Evolutionary conservation across 2,329 filamentous ascomycete species (phyloP).

Genomic region (Phialemoniopsis sp.): DNA sequence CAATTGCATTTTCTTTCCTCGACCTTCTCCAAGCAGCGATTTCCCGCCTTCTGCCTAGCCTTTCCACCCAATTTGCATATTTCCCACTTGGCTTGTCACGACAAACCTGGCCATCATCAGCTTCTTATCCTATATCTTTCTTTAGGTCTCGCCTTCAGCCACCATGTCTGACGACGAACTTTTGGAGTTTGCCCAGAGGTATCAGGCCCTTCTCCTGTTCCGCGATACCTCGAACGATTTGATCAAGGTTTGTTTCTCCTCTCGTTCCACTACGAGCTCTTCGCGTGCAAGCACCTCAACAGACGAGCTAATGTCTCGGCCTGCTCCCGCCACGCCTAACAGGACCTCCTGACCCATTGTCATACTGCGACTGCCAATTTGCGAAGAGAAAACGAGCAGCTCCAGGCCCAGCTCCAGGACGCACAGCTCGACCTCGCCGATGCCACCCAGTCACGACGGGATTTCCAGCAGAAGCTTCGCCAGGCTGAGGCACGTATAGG

Average conservation of each 20-base stretch:
- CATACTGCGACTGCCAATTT: slow-evolving; percentile 38
- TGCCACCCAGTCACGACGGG: slow-evolving; percentile 41
- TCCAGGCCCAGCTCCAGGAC: slow-evolving; percentile 36
- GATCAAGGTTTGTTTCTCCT: slow-evolving; percentile 35
- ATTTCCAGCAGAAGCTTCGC: slow-evolving; percentile 43
- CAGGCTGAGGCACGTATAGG: slow-evolving; percentile 29
- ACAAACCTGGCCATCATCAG: too few relatives aligned
- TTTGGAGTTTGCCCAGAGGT: slow-evolving; percentile 43
- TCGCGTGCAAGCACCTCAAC: slow-evolving; percentile 1
- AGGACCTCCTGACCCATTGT: slow-evolving; percentile 45
- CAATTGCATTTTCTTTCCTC: too few relatives aligned
- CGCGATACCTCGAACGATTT: slow-evolving; percentile 36
- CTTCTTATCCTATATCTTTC: too few relatives aligned
- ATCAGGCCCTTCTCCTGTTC: slow-evolving; percentile 35
- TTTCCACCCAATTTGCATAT: too few relatives aligned
- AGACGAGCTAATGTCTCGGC: slow-evolving; percentile 1
- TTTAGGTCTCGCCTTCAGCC: too few relatives aligned
- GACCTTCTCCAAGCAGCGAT: too few relatives aligned
- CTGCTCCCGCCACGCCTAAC: not conserved
- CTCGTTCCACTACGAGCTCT: slow-evolving; percentile 1
- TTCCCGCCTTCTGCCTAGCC: too few relatives aligned
- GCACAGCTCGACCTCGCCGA: slow-evolving; percentile 45
- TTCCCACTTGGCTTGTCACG: too few relatives aligned
- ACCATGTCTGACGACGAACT: slow-evolving; percentile 10
- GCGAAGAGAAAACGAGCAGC: slow-evolving; percentile 35